Conservation (phyloP, 495 filamentous ascomycete genomes). For the Hyaloscypha variabilis region DNA sequence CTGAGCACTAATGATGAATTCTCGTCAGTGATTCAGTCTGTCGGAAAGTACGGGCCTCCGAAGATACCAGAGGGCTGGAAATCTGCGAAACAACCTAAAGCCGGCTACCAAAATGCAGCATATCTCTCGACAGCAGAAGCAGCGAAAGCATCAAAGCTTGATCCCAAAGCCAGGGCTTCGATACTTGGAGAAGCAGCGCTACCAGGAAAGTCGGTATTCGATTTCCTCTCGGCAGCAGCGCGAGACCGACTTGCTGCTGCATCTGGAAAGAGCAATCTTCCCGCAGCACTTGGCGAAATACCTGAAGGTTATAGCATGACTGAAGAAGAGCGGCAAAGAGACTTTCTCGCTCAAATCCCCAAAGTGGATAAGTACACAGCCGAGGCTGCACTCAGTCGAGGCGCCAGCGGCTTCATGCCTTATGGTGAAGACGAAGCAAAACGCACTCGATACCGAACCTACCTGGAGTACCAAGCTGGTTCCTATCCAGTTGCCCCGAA, state of each 20-base stretch:
- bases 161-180: conserved; percentile 78
- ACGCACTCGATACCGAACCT: conserved; percentile 73
- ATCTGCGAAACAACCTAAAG: conserved; percentile 57
- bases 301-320: conserved; percentile 63
- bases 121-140: conserved; percentile 75
- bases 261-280: conserved; percentile 77
- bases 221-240: conserved; percentile 82
- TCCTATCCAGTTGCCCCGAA: conserved; percentile 61
- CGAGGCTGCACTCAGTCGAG: conserved; percentile 72
- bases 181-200: conserved; percentile 81
- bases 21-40: conserved; percentile 50
- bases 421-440: conserved; percentile 84
- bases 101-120: conserved; percentile 35
- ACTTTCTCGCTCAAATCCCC: conserved; percentile 66
- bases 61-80: conserved; percentile 77
- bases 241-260: conserved; percentile 75
- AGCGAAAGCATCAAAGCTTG: conserved; percentile 72
- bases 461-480: conserved; percentile 79
- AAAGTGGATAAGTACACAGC: conserved; percentile 74
- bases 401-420: conserved; percentile 76
- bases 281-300: conserved; percentile 74
- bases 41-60: conserved; percentile 73
- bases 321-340: conserved; percentile 58
- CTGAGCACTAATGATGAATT: conserved; percentile 63
- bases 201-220: conserved; percentile 93